phyloP scores from a whole-genome alignment of 805 yeast genomes.

The Kodamaea lidongshanica region DNA sequence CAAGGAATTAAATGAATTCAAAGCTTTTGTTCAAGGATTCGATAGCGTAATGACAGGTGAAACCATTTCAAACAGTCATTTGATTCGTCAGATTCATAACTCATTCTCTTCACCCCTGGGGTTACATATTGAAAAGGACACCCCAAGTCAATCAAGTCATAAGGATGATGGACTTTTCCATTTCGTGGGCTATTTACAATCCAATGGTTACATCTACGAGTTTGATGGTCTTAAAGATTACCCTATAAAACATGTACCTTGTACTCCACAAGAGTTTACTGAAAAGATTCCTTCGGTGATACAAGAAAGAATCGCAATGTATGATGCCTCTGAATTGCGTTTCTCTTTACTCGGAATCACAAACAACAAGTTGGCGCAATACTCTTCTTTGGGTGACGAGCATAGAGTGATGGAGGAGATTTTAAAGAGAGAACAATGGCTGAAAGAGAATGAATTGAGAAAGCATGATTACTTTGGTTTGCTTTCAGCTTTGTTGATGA shows the following conservation, averaged over 20 bases:
- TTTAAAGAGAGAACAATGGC: conserved; percentile 47
- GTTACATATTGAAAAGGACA: conserved; percentile 43
- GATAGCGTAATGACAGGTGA: conserved; percentile 58
- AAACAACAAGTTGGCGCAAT: conserved; percentile 40
- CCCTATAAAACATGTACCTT: conserved; percentile 47
- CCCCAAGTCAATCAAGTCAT: conserved; percentile 19
- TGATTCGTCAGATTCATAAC: conserved; percentile 52
- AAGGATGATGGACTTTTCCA: conserved; percentile 53
- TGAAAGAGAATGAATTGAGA: conserved; percentile 48
- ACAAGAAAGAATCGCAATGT: conserved; percentile 40
- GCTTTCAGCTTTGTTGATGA: conserved; percentile 40
- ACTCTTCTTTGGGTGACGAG: conserved; percentile 34
- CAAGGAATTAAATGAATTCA: conserved; percentile 40
- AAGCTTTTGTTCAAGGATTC: conserved; percentile 45
- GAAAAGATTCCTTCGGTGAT: conserved; percentile 41
- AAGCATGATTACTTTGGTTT: conserved; percentile 50
- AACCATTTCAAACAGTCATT: conserved; percentile 52
- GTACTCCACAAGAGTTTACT: conserved; percentile 36
- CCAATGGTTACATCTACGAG: conserved; percentile 46
- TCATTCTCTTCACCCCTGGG: conserved; percentile 57
- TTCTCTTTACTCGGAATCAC: conserved; percentile 53
- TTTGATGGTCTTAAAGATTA: conserved; percentile 54
- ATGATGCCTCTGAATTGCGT: conserved; percentile 43
- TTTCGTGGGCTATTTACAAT: conserved; percentile 49
- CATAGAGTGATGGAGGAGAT: conserved; percentile 34